Evolutionary conservation across 2,329 filamentous ascomycete species (phyloP).

Genomic region (Trichophyton schoenleinii): DNA sequence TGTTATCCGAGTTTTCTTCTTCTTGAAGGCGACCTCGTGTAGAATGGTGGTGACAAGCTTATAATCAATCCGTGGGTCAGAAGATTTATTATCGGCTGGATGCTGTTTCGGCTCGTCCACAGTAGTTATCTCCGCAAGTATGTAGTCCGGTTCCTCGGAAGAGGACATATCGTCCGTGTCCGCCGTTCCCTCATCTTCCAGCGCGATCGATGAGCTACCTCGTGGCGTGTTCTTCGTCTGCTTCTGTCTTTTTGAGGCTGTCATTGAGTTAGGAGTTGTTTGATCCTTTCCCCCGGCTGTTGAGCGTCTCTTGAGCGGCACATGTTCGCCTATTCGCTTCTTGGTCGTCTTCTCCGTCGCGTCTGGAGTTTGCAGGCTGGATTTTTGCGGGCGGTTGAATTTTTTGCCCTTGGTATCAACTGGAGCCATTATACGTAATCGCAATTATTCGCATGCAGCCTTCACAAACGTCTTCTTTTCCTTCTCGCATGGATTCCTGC

Average conservation of each 20-base stretch:
- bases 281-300: not conserved
- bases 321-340: not conserved
- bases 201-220: not conserved
- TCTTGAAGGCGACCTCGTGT: conserved; percentile 66
- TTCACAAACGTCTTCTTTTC: not conserved
- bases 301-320: not conserved
- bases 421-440: not conserved
- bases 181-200: not conserved
- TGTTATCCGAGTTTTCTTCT: conserved; percentile 59
- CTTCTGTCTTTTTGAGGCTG: not conserved
- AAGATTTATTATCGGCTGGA: conserved; percentile 16
- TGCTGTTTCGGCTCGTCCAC: conserved; percentile 9
- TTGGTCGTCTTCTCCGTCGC: not conserved
- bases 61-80: conserved; percentile 45
- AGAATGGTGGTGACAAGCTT: conserved; percentile 65
- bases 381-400: not conserved
- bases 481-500: too few relatives aligned
- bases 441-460: not conserved
- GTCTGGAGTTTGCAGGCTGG: not conserved
- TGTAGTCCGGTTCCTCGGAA: conserved; percentile 29
- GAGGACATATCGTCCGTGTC: conserved; percentile 17
- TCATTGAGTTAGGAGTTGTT: not conserved
- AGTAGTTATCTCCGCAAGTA: conserved; percentile 33
- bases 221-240: not conserved
- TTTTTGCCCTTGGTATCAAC: not conserved